Conservation (phyloP, 805 yeast genomes). For the Maudiozyma bulderi region DNA sequence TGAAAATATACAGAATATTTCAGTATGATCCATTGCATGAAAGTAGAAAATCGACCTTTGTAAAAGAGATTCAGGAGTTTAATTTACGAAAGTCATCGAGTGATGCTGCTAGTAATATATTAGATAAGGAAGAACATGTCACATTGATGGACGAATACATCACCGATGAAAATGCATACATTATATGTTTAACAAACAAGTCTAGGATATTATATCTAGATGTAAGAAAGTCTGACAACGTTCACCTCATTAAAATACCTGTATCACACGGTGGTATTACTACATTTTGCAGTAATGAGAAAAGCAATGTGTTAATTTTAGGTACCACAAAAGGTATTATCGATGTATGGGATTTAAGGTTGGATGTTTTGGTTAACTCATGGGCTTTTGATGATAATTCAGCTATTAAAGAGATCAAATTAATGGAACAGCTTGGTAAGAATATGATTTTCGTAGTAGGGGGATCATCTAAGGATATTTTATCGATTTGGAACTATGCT, state of each 20-base stretch:
- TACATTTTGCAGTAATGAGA: constrained; percentile 46
- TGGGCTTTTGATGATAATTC: constrained; percentile 47
- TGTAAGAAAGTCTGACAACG: constrained; percentile 43
- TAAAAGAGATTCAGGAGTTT: constrained; percentile 18
- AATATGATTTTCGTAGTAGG: constrained; percentile 50
- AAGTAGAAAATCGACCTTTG: constrained; percentile 6
- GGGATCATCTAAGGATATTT: constrained; percentile 50
- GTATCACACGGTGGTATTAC: constrained; percentile 57
- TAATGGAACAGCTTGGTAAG: constrained; percentile 14
- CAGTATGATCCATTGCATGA: constrained; percentile 14
- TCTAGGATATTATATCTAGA: constrained; percentile 48
- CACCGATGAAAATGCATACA: constrained; percentile 31
- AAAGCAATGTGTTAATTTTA: constrained; percentile 52
- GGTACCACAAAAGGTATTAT: constrained; percentile 73
- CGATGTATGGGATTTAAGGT: constrained; percentile 75
- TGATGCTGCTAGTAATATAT: not conserved
- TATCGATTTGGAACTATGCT: constrained; percentile 70
- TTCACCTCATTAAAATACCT: constrained; percentile 41
- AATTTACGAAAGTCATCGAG: constrained; percentile 7
- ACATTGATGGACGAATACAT: constrained; percentile 35
- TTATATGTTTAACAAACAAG: constrained; percentile 44
- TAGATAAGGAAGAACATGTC: constrained; percentile 29
- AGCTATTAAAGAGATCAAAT: constrained; percentile 41
- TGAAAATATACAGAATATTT: constrained; percentile 32
- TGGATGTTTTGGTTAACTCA: constrained; percentile 47